These are phyloP conservation scores for Fusarium aywerte DNA, from an alignment of 2,329 filamentous ascomycete species.

Conservation along the genomic window DNA sequence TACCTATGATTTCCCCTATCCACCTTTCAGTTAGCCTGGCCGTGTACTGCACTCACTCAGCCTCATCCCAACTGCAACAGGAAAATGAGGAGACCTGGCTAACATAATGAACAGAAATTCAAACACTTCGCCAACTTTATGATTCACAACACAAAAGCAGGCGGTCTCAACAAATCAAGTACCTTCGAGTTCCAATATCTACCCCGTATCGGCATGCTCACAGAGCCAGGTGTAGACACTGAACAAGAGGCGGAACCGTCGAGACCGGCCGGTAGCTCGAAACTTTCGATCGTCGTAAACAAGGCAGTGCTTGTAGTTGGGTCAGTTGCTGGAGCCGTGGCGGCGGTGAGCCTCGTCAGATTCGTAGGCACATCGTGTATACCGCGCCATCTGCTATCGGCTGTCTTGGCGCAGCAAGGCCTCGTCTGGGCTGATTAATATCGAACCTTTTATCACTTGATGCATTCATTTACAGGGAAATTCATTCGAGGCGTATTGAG, in stretches of 20 bases:
- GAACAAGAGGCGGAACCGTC: background rate
- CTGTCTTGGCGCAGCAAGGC: conserved; percentile 39
- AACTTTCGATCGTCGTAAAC: conserved; percentile 4
- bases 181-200: conserved; percentile 78
- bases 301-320: conserved; percentile 39
- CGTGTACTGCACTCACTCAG: background rate
- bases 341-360: conserved; percentile 31
- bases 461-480: background rate
- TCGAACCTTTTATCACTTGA: background rate
- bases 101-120: conserved; percentile 42
- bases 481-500: background rate
- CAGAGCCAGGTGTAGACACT: conserved; percentile 45
- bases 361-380: conserved; percentile 28
- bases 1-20: background rate
- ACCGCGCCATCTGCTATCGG: conserved; percentile 35
- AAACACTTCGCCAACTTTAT: conserved; percentile 56
- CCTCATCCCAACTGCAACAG: background rate
- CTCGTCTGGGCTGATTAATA: conserved; percentile 24
- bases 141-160: conserved; percentile 68
- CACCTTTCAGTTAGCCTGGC: background rate
- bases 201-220: conserved; percentile 57
- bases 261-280: conserved; percentile 4
- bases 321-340: conserved; percentile 23
- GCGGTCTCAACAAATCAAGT: conserved; percentile 70
- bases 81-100: conserved; percentile 9